These are phyloP conservation scores for Stagonosporopsis rhizophila DNA, from an alignment of 2,329 filamentous ascomycete genomes.

Conservation along the genomic window DNA sequence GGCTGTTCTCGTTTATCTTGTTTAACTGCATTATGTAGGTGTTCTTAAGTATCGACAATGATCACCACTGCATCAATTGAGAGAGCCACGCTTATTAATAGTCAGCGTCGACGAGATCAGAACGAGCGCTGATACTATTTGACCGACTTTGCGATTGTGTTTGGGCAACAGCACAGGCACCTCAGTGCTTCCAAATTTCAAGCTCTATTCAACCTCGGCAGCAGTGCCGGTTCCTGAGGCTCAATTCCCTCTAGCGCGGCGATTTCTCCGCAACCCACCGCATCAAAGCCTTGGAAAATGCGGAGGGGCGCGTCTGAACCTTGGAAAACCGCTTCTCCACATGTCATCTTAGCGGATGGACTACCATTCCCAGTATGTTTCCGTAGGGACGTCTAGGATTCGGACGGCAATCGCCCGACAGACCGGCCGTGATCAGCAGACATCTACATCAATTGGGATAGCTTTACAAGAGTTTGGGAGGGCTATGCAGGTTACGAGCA, in stretches of 20 bases:
- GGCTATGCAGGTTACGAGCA: conserved; percentile 12
- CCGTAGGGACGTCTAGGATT: not conserved
- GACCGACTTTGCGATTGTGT: not conserved
- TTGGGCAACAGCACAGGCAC: not conserved
- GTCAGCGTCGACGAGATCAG: too few species aligned
- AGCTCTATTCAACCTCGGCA: conserved; percentile 11
- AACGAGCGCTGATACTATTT: not conserved
- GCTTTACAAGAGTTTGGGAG: conserved; percentile 17
- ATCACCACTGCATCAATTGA: too few species aligned
- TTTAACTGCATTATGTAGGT: not conserved
- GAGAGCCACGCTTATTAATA: not conserved
- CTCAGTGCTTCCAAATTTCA: not conserved
- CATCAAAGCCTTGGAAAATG: not conserved
- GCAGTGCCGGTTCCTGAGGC: conserved; percentile 17
- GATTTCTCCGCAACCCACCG: conserved; percentile 13
- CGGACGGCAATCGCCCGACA: conserved; percentile 34
- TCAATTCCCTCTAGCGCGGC: conserved; percentile 15
- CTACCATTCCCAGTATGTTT: conserved; percentile 11
- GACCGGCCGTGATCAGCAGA: conserved; percentile 28
- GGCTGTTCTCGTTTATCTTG: not conserved
- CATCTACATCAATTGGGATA: conserved; percentile 25
- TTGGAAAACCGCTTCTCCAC: conserved; percentile 7
- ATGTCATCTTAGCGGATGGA: conserved; percentile 7
- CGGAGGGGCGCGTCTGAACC: conserved; percentile 4
- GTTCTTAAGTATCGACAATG: too few species aligned